These are phyloP conservation scores for Lactarius psammicola DNA, from an alignment of 768 basidiomycete genomes.

Conservation along the genomic window DNA sequence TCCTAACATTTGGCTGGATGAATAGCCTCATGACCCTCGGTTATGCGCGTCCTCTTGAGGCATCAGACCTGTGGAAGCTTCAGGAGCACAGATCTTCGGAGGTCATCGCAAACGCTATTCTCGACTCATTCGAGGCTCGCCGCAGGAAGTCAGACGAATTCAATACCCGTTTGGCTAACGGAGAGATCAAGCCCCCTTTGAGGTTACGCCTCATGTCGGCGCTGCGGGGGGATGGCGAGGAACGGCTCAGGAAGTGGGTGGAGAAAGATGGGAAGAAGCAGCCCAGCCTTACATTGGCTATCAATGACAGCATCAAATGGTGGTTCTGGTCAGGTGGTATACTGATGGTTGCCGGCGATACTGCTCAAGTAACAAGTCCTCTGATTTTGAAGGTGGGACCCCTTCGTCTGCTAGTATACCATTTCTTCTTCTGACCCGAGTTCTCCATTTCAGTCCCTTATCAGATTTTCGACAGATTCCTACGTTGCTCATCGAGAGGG, in stretches of 20 bases:
- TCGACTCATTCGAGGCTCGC: constrained; percentile 60
- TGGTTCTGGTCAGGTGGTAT: constrained; percentile 75
- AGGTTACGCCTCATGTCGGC: constrained; percentile 56
- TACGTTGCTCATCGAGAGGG: constrained; percentile 41
- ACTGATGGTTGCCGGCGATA: constrained; percentile 59
- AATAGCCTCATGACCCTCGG: constrained; percentile 69
- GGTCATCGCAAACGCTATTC: constrained; percentile 60
- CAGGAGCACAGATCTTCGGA: constrained; percentile 59
- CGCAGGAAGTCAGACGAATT: constrained; percentile 58
- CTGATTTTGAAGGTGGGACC: constrained; percentile 69
- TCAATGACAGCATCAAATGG: constrained; percentile 77
- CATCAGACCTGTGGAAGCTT: constrained; percentile 77
- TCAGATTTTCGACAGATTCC: constrained; percentile 64
- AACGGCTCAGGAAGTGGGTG: constrained; percentile 63
- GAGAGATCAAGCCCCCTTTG: constrained; percentile 58
- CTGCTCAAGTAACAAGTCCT: constrained; percentile 70
- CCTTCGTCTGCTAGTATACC: not conserved
- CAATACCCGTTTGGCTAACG: constrained; percentile 64
- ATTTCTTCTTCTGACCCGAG: not conserved
- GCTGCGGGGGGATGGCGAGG: constrained; percentile 49
- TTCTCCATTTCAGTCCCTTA: constrained; percentile 51
- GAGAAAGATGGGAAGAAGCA: constrained; percentile 58
- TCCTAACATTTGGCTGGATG: constrained; percentile 75
- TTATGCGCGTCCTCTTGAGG: constrained; percentile 77
- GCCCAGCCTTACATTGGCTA: constrained; percentile 63